These are phyloP conservation scores for Zalerion maritima DNA, from an alignment of 495 filamentous ascomycete genomes.

Conservation along the genomic window DNA sequence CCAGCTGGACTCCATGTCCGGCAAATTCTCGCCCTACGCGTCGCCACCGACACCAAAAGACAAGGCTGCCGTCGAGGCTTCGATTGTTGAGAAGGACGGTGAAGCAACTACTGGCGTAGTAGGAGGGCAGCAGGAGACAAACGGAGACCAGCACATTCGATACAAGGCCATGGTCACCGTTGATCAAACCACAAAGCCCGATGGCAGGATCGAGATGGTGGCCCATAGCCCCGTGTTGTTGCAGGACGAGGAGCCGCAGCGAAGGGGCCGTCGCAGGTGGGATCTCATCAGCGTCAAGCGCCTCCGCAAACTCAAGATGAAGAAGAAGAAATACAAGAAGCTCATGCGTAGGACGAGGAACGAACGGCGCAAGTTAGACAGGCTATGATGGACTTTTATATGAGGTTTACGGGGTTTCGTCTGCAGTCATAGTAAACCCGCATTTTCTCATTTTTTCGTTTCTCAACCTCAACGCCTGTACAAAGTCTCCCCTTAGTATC, in stretches of 20 bases:
- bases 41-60: slow-evolving; percentile 62
- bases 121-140: slow-evolving; percentile 15
- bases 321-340: slow-evolving; percentile 99
- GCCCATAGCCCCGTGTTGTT: slow-evolving; percentile 35
- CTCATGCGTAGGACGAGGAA: slow-evolving; percentile 84
- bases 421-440: no score
- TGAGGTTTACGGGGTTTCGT: no score
- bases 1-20: slow-evolving; percentile 31
- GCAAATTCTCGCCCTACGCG: slow-evolving; percentile 58
- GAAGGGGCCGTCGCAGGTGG: slow-evolving; percentile 27
- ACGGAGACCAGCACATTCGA: slow-evolving; percentile 39
- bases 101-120: slow-evolving; percentile 19
- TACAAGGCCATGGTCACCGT: slow-evolving; percentile 76
- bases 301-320: slow-evolving; percentile 90
- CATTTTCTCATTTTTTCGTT: no score
- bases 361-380: slow-evolving; percentile 72
- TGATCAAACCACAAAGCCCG: slow-evolving; percentile 54
- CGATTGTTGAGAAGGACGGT: slow-evolving; percentile 5
- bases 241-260: slow-evolving; percentile 29
- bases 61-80: slow-evolving; percentile 19
- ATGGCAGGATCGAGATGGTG: slow-evolving; percentile 47
- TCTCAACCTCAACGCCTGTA: no score
- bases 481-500: no score
- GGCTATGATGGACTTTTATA: slow-evolving; percentile 30
- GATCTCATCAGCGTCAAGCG: slow-evolving; percentile 72